These are phyloP conservation scores for Aspergillus bridgeri DNA, from an alignment of 495 filamentous ascomycete genomes.

Conservation along the genomic window DNA sequence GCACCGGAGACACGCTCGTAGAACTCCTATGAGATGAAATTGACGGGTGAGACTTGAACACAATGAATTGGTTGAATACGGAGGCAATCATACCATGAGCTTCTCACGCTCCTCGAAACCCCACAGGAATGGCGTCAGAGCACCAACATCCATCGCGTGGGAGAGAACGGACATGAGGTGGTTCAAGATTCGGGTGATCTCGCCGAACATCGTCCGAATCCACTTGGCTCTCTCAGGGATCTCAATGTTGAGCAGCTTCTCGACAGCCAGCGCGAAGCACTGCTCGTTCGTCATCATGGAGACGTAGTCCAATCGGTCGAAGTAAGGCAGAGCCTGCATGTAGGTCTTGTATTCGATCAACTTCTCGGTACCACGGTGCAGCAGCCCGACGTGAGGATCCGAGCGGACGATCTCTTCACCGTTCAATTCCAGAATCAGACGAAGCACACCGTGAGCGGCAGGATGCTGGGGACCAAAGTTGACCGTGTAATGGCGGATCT, in stretches of 20 bases:
- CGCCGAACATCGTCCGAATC: slow-evolving; percentile 94
- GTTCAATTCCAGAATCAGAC: slow-evolving; percentile 95
- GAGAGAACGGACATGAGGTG: slow-evolving; percentile 97
- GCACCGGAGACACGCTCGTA: slow-evolving; percentile 99
- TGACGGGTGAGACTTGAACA: not conserved
- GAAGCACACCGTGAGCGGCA: slow-evolving; percentile 96
- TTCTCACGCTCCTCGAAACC: slow-evolving; percentile 99
- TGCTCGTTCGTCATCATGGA: slow-evolving; percentile 99
- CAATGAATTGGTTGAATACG: not conserved
- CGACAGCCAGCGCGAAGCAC: slow-evolving; percentile 89
- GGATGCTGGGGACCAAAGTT: slow-evolving; percentile 99
- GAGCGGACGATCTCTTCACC: slow-evolving; percentile 96
- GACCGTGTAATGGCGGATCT: slow-evolving; percentile 98
- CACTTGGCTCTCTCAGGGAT: slow-evolving; percentile 94
- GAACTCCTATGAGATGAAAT: slow-evolving; percentile 69
- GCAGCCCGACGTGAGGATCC: slow-evolving; percentile 93
- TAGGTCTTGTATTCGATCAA: slow-evolving; percentile 99
- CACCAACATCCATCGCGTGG: slow-evolving; percentile 99
- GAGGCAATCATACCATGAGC: slow-evolving; percentile 73
- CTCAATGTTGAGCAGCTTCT: slow-evolving; percentile 97
- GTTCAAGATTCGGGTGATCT: slow-evolving; percentile 93
- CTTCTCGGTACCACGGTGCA: slow-evolving; percentile 98
- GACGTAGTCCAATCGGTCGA: slow-evolving; percentile 97
- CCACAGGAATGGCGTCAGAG: slow-evolving; percentile 97
- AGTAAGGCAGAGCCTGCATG: slow-evolving; percentile 96